Evolutionary conservation across 805 yeast species (phyloP).

Genomic region (Suhomyces sp.): DNA sequence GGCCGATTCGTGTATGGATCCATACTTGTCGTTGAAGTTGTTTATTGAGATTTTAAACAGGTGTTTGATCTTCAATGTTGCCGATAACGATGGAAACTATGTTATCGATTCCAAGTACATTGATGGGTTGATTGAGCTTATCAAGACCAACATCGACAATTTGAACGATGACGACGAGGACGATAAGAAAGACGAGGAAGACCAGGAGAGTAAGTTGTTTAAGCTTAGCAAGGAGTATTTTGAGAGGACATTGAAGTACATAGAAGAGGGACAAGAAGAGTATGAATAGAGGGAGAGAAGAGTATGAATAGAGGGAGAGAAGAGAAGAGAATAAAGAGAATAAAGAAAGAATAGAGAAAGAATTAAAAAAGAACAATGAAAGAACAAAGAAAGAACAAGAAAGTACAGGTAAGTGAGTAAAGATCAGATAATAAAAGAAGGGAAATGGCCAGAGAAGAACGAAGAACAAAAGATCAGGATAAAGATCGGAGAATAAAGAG

Average conservation of each 20-base stretch:
- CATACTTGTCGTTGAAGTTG: slow-evolving; percentile 65
- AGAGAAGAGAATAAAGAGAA: no score
- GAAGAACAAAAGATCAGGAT: no score
- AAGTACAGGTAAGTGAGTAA: no score
- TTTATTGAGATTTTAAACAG: slow-evolving; percentile 88
- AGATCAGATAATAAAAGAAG: no score
- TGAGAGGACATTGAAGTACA: slow-evolving; percentile 68
- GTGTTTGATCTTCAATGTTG: slow-evolving; percentile 80
- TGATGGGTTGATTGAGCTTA: slow-evolving; percentile 82
- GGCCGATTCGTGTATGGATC: slow-evolving; percentile 93
- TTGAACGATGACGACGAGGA: slow-evolving; percentile 26
- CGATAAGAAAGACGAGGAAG: slow-evolving; percentile 13
- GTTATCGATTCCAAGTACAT: slow-evolving; percentile 70
- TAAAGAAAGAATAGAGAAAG: no score
- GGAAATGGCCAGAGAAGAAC: no score
- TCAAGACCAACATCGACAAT: slow-evolving; percentile 59
- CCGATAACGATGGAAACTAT: slow-evolving; percentile 54
- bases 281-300: no score
- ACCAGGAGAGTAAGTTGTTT: slow-evolving; percentile 28
- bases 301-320: no score
- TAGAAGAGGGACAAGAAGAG: slow-evolving; percentile 54
- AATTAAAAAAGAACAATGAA: no score
- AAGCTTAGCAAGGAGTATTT: slow-evolving; percentile 42
- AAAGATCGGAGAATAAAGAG: no score
- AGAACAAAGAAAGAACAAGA: no score